Base-by-base conservation (phyloP, 1,284 basidiomycete species). In the Clitocybe nebularis region DNA sequence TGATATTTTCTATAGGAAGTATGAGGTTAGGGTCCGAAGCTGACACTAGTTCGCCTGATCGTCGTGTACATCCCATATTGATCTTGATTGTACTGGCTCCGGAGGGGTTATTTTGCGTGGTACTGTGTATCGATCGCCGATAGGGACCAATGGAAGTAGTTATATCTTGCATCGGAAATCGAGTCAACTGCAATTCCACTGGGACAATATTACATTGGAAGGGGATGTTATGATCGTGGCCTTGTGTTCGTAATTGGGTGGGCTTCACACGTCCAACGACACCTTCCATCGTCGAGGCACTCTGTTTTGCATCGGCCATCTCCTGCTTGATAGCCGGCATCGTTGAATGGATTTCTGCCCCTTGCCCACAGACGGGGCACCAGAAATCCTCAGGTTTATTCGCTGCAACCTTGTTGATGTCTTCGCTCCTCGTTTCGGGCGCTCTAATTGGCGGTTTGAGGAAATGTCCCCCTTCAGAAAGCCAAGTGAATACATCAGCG, bases 401-500 rank as follows among this genome's bases (percentile, higher is more conserved):
- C 25, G 39, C 39, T 16, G 23, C 41, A 28, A 46, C 22, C 32
- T 45, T 43, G 40, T 45, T 34, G 23, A 17, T 30, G 26, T 30
- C 14, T 32, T 48, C 40, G 4, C 23, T 36, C 39, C 26, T 39
- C 32, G 40, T 17, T 9, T 29, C 4, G 30, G 38, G 39, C 48
- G 28, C 13, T n/a, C n/a, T n/a, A 24, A 26, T 38, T 30, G 45
- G 50, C 23, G 60, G 56, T 36, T 71, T 69, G 33, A 67, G 63
- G 51, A 79, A 77, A 36, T 71, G 64, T 3, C 69, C 72, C 47
- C 72, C 65, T 32, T 75, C 72, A 38, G 70, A 68, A 25, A 85
- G 67, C 76, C 81, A 85, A 24, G 59, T 61, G 56, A 74, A 81
- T 1, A 84, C 71, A 39, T 82, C 79, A 3, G 68, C 75, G 10